Percentiles rank a stretch among this genome's conserved stretches.
Conservation (phyloP, 1,139 yeast genomes). For the Zygotorulaspora mrakii region DNA sequence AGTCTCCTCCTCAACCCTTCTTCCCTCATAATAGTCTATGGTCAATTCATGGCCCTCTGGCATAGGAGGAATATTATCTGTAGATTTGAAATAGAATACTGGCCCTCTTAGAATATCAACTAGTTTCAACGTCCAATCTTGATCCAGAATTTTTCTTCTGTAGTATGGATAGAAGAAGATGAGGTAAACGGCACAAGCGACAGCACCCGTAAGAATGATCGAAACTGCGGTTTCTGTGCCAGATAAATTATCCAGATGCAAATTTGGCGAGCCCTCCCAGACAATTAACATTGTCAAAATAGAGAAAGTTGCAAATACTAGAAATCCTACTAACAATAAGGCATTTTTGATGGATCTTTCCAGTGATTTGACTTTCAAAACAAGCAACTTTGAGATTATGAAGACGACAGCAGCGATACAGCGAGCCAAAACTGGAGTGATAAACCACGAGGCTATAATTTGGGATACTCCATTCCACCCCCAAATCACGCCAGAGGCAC, state of each 20-base stretch:
- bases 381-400: constrained; percentile 54
- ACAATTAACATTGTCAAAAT: constrained; percentile 58
- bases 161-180: constrained; percentile 60
- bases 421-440: constrained; percentile 72
- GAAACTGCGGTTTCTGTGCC: constrained; percentile 51
- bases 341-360: constrained; percentile 42
- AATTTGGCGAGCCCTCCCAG: constrained; percentile 72
- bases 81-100: constrained; percentile 49
- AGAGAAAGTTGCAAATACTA: constrained; percentile 58
- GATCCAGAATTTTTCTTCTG: constrained; percentile 54
- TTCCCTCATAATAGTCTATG: constrained; percentile 63
- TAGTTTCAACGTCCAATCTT: constrained; percentile 66
- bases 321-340: constrained; percentile 53
- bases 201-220: constrained; percentile 61
- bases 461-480: constrained; percentile 74
- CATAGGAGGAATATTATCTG: constrained; percentile 61
- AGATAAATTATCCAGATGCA: constrained; percentile 50
- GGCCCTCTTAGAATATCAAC: constrained; percentile 60
- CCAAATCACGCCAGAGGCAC: constrained; percentile 57
- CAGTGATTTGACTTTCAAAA: constrained; percentile 55
- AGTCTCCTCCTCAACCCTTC: constrained; percentile 40
- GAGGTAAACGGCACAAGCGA: constrained; percentile 50
- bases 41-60: constrained; percentile 56
- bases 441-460: constrained; percentile 76
- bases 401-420: constrained; percentile 56